Conservation (phyloP, 805 yeast species). For the Yarrowia phangngaensis region DNA sequence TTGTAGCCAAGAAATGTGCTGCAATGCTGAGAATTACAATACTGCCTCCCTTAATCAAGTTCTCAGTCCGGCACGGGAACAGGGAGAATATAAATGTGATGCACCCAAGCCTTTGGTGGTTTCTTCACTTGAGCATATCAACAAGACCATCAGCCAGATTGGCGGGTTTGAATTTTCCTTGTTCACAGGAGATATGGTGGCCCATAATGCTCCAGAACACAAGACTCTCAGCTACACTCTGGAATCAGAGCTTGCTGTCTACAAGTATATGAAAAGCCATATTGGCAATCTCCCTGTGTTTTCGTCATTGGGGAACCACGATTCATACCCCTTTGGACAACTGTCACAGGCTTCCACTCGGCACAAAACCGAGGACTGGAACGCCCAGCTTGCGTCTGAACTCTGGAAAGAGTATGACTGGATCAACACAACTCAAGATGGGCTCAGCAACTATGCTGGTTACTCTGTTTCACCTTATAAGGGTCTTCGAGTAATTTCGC, state of each 20-base stretch:
- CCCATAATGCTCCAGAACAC: constrained; percentile 51
- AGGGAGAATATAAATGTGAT: constrained; percentile 63
- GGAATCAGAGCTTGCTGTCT: constrained; percentile 49
- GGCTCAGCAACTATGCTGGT: constrained; percentile 47
- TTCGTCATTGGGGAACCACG: constrained; percentile 68
- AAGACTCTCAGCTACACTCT: constrained; percentile 49
- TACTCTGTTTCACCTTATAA: constrained; percentile 53
- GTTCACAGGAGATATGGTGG: constrained; percentile 73
- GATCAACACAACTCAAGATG: constrained; percentile 40
- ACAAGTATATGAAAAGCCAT: constrained; percentile 51
- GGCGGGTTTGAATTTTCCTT: constrained; percentile 53
- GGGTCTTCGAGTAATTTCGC: constrained; percentile 57
- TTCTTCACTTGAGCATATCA: constrained; percentile 50
- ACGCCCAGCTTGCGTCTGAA: constrained; percentile 48
- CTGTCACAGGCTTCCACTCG: constrained; percentile 53
- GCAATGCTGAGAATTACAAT: constrained; percentile 40
- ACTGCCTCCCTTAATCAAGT: constrained; percentile 41
- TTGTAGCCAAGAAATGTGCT: constrained; percentile 55
- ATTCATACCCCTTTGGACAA: constrained; percentile 69
- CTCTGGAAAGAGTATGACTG: constrained; percentile 49
- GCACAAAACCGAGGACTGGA: constrained; percentile 45
- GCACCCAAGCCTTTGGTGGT: constrained; percentile 62
- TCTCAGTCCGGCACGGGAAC: constrained; percentile 46
- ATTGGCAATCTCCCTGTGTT: constrained; percentile 54
- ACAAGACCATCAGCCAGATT: constrained; percentile 37